Evolutionary conservation across 2,329 filamentous ascomycete species (phyloP).

Genomic region (Sporothrix sp.): DNA sequence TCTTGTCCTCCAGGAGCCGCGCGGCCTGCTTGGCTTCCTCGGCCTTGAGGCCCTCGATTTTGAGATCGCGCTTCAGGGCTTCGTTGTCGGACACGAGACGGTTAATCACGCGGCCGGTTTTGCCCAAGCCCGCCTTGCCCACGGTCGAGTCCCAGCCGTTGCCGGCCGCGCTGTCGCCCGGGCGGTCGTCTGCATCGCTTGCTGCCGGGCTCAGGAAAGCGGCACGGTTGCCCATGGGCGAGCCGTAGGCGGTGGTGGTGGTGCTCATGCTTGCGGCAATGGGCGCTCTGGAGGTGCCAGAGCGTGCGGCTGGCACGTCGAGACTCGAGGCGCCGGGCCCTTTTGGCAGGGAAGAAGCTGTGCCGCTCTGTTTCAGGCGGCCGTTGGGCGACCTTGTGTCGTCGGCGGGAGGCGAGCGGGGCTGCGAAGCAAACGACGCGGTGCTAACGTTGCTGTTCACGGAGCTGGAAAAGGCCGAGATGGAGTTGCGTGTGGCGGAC

Average conservation of each 20-base stretch:
- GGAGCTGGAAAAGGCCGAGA: conserved; percentile 47
- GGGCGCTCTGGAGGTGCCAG: conserved; percentile 1
- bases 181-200: conserved; percentile 14
- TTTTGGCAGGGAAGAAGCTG: background rate
- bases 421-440: conserved; percentile 31
- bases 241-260: background rate
- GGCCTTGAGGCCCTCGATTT: conserved; percentile 53
- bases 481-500: conserved; percentile 25
- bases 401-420: conserved; percentile 21
- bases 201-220: background rate
- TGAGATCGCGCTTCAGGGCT: conserved; percentile 61
- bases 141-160: conserved; percentile 52
- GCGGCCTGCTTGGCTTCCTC: conserved; percentile 63
- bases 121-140: conserved; percentile 60
- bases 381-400: conserved; percentile 26
- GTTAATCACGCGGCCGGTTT: conserved; percentile 72
- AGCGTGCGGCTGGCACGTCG: background rate
- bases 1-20: conserved; percentile 59
- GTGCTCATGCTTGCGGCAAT: background rate
- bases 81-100: conserved; percentile 74
- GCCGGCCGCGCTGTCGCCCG: conserved; percentile 27
- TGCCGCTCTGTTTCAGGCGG: conserved; percentile 28
- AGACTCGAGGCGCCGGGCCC: background rate
- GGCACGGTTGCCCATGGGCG: background rate
- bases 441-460: conserved; percentile 44